Conservation (phyloP, 495 filamentous ascomycete genomes). For the Hypoxylon fuscum region DNA sequence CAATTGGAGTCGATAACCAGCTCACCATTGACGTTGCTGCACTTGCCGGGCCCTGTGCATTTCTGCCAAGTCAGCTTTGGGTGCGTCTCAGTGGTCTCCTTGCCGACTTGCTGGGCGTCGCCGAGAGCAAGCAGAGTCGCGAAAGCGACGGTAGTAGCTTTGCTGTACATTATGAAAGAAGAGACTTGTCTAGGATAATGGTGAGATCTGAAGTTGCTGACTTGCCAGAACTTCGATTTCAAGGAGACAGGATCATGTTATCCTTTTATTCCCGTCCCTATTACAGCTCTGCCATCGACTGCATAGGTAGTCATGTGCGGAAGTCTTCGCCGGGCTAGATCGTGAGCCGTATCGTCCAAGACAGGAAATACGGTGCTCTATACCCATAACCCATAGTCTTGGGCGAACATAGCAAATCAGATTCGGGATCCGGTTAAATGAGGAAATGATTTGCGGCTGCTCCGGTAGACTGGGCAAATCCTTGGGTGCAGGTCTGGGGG, state of each 20-base stretch:
- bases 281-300: background rate
- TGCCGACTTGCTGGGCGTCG: conserved; percentile 51
- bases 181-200: background rate
- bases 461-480: background rate
- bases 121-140: conserved; percentile 26
- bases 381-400: conserved; percentile 11
- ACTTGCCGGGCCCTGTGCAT: conserved; percentile 61
- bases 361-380: conserved; percentile 17
- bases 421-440: conserved; percentile 25
- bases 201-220: conserved; percentile 10
- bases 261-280: conserved; percentile 17
- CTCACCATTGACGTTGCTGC: conserved; percentile 50
- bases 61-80: conserved; percentile 64
- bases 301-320: too few relatives aligned
- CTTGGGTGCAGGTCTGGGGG: background rate
- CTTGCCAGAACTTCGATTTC: conserved; percentile 7
- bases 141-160: conserved; percentile 13
- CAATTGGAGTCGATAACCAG: conserved; percentile 61
- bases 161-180: conserved; percentile 18
- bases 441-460: conserved; percentile 15
- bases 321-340: too few relatives aligned
- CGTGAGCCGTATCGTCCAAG: conserved; percentile 6
- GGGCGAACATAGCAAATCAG: conserved; percentile 14
- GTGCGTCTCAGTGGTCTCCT: conserved; percentile 62
- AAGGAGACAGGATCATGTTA: background rate